These are phyloP conservation scores for Xylariaceae sp. DNA, from an alignment of 2,329 filamentous ascomycete genomes.

Conservation along the genomic window DNA sequence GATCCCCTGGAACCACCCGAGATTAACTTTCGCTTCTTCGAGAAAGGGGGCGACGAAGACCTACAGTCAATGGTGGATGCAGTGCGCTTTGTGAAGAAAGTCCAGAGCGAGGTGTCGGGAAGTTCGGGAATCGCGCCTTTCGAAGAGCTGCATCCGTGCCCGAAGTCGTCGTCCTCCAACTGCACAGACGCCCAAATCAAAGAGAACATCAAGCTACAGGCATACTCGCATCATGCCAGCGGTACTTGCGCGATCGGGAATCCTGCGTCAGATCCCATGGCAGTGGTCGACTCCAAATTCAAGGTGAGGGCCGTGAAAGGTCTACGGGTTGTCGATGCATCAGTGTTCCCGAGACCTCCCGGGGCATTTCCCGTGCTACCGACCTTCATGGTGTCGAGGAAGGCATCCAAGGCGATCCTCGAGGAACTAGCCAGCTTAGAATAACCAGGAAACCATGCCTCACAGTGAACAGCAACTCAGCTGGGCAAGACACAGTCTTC, in stretches of 20 bases:
- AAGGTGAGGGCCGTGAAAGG: conserved; percentile 45
- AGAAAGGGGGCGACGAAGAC: conserved; percentile 40
- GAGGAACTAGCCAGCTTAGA: neutral
- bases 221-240: conserved; percentile 19
- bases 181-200: conserved; percentile 6
- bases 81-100: conserved; percentile 26
- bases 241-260: conserved; percentile 21
- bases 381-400: neutral
- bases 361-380: conserved; percentile 3
- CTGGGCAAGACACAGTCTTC: no score
- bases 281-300: conserved; percentile 48
- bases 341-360: conserved; percentile 32
- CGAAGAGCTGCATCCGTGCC: conserved; percentile 3
- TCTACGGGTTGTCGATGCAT: conserved; percentile 52
- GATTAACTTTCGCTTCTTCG: conserved; percentile 55
- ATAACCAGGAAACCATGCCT: no score
- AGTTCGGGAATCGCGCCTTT: neutral
- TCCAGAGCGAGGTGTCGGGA: conserved; percentile 3
- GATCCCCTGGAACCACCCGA: conserved; percentile 56
- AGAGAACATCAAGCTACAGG: conserved; percentile 9
- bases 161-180: conserved; percentile 4
- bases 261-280: conserved; percentile 41
- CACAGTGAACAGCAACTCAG: no score
- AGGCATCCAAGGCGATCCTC: neutral
- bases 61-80: conserved; percentile 49